Evolutionary conservation across 768 basidiomycete genomes (phyloP).

Genomic region (Trametes cinnabarina): DNA sequence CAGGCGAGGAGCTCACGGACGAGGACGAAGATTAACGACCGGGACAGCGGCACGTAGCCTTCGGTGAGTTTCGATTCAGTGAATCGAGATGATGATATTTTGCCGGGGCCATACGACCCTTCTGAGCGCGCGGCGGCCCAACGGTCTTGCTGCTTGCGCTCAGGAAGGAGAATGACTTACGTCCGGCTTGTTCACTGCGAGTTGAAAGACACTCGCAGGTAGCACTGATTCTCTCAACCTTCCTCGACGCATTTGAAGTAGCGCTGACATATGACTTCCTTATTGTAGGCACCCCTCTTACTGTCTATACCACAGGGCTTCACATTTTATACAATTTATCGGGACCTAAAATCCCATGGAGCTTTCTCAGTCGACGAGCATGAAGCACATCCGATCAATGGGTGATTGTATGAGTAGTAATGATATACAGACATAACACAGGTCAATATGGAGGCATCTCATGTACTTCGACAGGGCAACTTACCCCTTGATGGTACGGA

Average conservation of each 20-base stretch:
- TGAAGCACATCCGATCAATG: too few species aligned
- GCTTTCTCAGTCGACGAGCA: too few species aligned
- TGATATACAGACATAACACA: too few species aligned
- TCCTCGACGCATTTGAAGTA: not conserved
- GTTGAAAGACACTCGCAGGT: not conserved
- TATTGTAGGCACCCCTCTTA: too few species aligned
- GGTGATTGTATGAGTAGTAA: not conserved
- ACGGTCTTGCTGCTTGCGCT: slow-evolving; percentile 24
- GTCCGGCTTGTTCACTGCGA: slow-evolving; percentile 46
- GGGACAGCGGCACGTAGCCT: not conserved
- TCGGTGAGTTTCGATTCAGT: not conserved
- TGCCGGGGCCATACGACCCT: slow-evolving; percentile 91
- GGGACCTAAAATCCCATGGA: too few species aligned
- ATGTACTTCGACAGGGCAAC: not conserved
- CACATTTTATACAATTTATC: too few species aligned
- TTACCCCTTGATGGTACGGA: slow-evolving; percentile 46
- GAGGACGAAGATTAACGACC: slow-evolving; percentile 47
- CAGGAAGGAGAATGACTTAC: slow-evolving; percentile 57
- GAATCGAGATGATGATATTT: slow-evolving; percentile 50
- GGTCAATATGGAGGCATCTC: too few species aligned
- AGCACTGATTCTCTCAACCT: not conserved
- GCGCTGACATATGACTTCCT: not conserved
- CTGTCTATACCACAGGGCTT: too few species aligned
- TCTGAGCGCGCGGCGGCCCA: slow-evolving; percentile 30
- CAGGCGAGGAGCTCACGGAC: slow-evolving; percentile 86